These are phyloP conservation scores for Chiua virens DNA, from an alignment of 768 basidiomycete species.

Conservation along the genomic window DNA sequence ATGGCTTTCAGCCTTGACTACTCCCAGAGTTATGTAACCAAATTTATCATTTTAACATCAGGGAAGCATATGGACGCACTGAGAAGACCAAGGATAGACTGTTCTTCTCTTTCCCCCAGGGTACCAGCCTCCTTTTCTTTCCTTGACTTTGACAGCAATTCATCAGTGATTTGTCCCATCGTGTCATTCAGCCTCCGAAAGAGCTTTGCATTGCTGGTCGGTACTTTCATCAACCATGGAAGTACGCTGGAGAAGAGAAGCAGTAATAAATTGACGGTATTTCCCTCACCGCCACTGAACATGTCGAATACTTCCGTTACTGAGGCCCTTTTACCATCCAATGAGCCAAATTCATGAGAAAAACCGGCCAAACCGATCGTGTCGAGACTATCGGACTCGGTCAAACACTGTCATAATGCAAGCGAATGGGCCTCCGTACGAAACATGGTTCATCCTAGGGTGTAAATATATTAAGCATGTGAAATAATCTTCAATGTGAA, in stretches of 20 bases:
- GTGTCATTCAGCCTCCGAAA: conserved; percentile 26
- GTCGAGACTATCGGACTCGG: conserved; percentile 35
- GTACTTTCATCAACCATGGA: conserved; percentile 33
- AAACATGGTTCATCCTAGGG: conserved; percentile 42
- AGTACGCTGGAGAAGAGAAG: conserved; percentile 28
- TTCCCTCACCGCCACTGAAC: conserved; percentile 15
- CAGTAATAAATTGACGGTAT: conserved; percentile 5
- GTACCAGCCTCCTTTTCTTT: conserved; percentile 33
- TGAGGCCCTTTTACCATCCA: conserved; percentile 34
- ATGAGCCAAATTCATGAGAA: conserved; percentile 43
- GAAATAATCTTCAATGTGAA: too few relatives aligned
- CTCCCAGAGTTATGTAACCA: not conserved
- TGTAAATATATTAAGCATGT: too few relatives aligned
- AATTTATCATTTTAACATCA: not conserved
- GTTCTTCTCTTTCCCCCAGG: conserved; percentile 32
- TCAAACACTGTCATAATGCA: not conserved
- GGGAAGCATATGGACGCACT: conserved; percentile 19
- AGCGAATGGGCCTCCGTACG: conserved; percentile 28
- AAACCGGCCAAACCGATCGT: conserved; percentile 46
- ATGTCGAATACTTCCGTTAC: conserved; percentile 29
- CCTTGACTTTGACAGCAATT: conserved; percentile 32
- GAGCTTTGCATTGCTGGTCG: conserved; percentile 26
- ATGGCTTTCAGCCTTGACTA: conserved; percentile 39
- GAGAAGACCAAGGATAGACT: conserved; percentile 39
- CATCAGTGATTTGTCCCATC: conserved; percentile 35